Evolutionary conservation across 331 rosid genomes (phyloP).

Genomic region (Malus hybrid): DNA sequence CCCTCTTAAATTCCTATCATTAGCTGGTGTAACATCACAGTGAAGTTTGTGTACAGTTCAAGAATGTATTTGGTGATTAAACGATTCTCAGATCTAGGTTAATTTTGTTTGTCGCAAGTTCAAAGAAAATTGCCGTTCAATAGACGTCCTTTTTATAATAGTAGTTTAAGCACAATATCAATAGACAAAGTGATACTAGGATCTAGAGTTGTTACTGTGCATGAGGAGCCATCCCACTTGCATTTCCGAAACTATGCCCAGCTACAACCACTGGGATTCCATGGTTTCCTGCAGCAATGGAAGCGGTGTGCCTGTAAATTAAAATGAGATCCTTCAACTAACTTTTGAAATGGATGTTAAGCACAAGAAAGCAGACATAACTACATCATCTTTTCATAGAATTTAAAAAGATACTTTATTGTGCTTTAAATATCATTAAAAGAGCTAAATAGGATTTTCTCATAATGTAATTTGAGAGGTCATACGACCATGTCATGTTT

Average conservation of each 20-base stretch:
- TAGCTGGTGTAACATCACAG: too few relatives aligned
- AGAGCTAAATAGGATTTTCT: background rate
- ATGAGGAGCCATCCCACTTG: slow-evolving; percentile 99
- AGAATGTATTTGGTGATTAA: background rate
- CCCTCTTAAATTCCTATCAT: too few relatives aligned
- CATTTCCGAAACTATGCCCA: slow-evolving; percentile 90
- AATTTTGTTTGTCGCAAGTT: background rate
- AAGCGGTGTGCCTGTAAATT: slow-evolving; percentile 84
- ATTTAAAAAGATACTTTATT: background rate
- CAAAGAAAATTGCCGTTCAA: background rate
- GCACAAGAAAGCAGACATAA: background rate
- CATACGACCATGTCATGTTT: background rate
- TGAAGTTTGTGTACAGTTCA: too few relatives aligned
- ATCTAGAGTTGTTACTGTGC: slow-evolving; percentile 69
- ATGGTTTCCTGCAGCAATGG: slow-evolving; percentile 96
- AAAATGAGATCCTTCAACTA: slow-evolving; percentile 21
- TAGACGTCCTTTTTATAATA: background rate
- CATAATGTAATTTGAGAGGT: background rate
- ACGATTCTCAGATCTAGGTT: background rate
- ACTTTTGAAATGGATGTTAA: background rate
- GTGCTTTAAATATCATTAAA: background rate
- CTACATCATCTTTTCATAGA: background rate
- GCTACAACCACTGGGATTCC: slow-evolving; percentile 95
- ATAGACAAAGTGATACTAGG: background rate
- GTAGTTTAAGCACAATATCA: background rate